Base-by-base conservation (phyloP, 148 eudicot genomes). In the Diospyros lotus region DNA sequence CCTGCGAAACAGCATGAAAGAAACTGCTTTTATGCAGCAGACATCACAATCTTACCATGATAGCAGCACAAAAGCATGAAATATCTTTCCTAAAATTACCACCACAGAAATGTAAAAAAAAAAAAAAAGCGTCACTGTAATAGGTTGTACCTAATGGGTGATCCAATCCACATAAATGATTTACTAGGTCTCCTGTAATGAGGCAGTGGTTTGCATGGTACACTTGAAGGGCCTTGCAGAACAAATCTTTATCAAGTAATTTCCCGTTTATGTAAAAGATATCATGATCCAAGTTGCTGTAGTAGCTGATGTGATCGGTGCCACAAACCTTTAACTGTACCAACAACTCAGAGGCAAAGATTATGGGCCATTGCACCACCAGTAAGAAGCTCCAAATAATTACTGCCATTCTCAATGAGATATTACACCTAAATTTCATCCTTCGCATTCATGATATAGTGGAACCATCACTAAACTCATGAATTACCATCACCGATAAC, bases 181-280 rank as follows among this genome's bases (percentile, higher is more conserved):
- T 71, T 15, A 43, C 39, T 43, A 73, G 69, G 71, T 75, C 72
- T 65, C 45, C 70, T 8, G 50, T 12, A 18, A 71, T 46, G 64
- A 71, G 59, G 77, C 89, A 88, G 65, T 77, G 73, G 41, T 73
- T 80, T 44, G 69, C 75, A 45, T 66, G 71, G 75, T 78, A 69
- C 8, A 58, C 66, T 48, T 66, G 59, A 50, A 88, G 79, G 68
- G 79, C 67, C 75, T 84, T 70, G 73, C 87, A 88, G 73, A 88
- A 86, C 14, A 71, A 63, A 61, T 69, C 67, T 59, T 73, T 84
- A 48, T 79, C 81, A 28, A 81, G 85, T 55, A 79, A 82, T 65
- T 58, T 69, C 46, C 83, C 88, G 48, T 88, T 80, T 66, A 88
- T 61, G 68, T 84, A 88, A 74, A 84, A 86, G 54, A 80, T 59